Evolutionary conservation across 2,329 filamentous ascomycete genomes (phyloP).

Genomic region (Neopestalotiopsis sp.): DNA sequence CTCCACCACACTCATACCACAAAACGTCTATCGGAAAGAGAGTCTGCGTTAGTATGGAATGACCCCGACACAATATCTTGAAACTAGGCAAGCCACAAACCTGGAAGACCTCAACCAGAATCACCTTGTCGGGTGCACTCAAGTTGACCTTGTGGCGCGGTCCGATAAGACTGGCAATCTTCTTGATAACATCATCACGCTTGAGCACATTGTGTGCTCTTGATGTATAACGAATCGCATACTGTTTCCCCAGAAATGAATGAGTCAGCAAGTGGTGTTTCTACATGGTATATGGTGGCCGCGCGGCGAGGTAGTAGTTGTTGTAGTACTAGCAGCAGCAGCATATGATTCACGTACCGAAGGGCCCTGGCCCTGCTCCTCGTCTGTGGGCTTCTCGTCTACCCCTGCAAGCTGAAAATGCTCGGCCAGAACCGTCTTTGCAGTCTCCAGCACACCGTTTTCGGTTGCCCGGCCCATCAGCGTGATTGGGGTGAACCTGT

Average conservation of each 20-base stretch:
- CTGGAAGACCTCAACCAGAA: constrained; percentile 82
- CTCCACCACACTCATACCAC: constrained; percentile 80
- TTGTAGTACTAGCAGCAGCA: not conserved
- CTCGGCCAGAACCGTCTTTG: constrained; percentile 63
- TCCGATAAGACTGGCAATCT: constrained; percentile 69
- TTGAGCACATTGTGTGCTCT: constrained; percentile 74
- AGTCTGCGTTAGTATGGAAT: constrained; percentile 14
- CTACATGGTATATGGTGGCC: not conserved
- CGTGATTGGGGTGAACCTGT: constrained; percentile 60
- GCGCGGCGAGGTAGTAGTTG: not conserved
- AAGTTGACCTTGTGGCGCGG: constrained; percentile 77
- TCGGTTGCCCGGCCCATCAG: constrained; percentile 67
- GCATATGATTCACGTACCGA: constrained; percentile 46
- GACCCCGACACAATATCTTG: not conserved
- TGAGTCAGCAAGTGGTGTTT: not conserved
- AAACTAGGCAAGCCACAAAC: constrained; percentile 46
- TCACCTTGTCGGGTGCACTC: constrained; percentile 76
- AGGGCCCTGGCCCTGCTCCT: constrained; percentile 32
- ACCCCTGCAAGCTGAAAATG: constrained; percentile 59
- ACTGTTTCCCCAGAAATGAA: constrained; percentile 53
- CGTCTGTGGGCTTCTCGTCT: constrained; percentile 24
- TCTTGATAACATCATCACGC: constrained; percentile 72
- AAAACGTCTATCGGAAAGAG: constrained; percentile 63
- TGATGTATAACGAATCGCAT: constrained; percentile 81
- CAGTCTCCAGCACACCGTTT: constrained; percentile 69